Evolutionary conservation across 148 eudicot species (phyloP), one percentile per base, ranked within the genome.

Genomic region (Polygonum maritimum): DNA sequence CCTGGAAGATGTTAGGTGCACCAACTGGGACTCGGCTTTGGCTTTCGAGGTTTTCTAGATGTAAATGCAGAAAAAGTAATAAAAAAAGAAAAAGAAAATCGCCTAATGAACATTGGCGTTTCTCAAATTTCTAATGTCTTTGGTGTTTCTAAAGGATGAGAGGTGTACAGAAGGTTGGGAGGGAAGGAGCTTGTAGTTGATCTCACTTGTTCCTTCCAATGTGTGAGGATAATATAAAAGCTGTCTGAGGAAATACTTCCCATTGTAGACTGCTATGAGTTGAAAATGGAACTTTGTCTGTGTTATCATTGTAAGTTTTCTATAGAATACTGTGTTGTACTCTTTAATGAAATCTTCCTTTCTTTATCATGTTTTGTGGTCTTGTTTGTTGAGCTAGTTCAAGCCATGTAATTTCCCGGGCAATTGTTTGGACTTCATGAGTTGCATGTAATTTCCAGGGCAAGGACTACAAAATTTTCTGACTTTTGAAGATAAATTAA

Each of bases 21-120:
- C 36, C 40, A 62, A 62, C 6, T 21, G 62, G 31, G 62, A 55
- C 33, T 55, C 11, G 6, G 12, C 31, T 19, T 62, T 26, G 33
- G 69, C 18, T 2, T 10, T 3, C 2, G 38, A 3, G 69, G 69
- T 15, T 3, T 14, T 65, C 41, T 65, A 65, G 70, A 65, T 65
- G 71, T 35, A 65, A 65, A 60, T 60, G 67, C 26, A 60, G 67
- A 65, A 65, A 65, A 65, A 65, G 44, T 35, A 65, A 44, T 44
- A 44, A 44, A 44, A 7, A 44, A 44, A 44, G 9, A 44, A 44
- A 49, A 49, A 49, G 5, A 33, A 36, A 36, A 26, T 33, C 2
- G 71, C 19, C n/a, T 36, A 36, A 19, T 35, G 19, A 65, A 65
- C n/a, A 35, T 36, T 33, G 71, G 41, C 71, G 19, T 36, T 36